Evolutionary conservation across 148 eudicot genomes (phyloP).

Genomic region (Salicornia ramosissima): DNA sequence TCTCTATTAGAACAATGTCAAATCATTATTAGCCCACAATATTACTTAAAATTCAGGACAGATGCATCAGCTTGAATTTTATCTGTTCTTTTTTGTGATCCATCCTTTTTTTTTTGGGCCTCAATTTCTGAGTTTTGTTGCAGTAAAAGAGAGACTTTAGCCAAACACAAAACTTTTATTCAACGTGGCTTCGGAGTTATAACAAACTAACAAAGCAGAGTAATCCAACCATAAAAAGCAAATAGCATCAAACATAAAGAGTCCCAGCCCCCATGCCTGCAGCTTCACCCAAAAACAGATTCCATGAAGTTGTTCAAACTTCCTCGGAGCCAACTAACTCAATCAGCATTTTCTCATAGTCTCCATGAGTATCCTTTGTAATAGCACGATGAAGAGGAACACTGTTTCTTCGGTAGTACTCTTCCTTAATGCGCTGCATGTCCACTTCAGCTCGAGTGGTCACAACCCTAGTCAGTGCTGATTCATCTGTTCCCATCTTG

Average conservation of each 20-base stretch:
- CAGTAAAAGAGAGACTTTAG: neutral
- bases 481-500: constrained; percentile 77
- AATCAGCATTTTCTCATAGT: constrained; percentile 72
- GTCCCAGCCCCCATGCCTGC: neutral
- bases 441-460: constrained; percentile 82
- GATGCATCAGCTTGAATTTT: too few relatives aligned
- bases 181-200: constrained; percentile 10
- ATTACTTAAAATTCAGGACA: neutral
- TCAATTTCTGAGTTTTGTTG: too few relatives aligned
- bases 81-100: too few relatives aligned
- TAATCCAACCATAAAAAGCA: constrained; percentile 2
- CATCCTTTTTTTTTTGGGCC: too few relatives aligned
- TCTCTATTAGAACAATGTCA: neutral
- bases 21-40: neutral
- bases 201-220: constrained; percentile 22
- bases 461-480: constrained; percentile 80
- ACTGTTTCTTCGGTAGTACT: constrained; percentile 70
- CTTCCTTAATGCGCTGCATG: constrained; percentile 67
- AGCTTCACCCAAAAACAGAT: neutral
- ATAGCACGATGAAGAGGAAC: constrained; percentile 66
- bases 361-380: constrained; percentile 72
- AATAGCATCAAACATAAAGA: neutral
- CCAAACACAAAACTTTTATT: constrained; percentile 20
- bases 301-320: constrained; percentile 25
- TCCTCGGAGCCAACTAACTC: constrained; percentile 64